These are phyloP conservation scores for Kodamaea arcana DNA, from an alignment of 1,139 yeast genomes.

Conservation along the genomic window DNA sequence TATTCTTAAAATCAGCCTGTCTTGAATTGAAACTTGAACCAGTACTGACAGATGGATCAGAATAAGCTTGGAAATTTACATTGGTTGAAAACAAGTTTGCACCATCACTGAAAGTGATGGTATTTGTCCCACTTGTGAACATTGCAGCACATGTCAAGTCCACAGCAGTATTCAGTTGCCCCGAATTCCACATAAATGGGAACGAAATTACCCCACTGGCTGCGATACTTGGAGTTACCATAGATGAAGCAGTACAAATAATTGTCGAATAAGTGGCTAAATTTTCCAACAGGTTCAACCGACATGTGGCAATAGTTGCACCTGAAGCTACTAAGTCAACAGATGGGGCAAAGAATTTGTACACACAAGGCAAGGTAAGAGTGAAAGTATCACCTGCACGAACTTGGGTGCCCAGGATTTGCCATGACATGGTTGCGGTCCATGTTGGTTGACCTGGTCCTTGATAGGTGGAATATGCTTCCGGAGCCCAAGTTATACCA, in stretches of 20 bases:
- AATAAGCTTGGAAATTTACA: conserved; percentile 13
- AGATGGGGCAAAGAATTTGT: conserved; percentile 17
- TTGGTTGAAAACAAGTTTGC: conserved; percentile 11
- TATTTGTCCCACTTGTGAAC: conserved; percentile 19
- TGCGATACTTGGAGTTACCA: conserved; percentile 1
- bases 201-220: conserved; percentile 18
- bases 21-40: background rate
- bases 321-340: conserved; percentile 4
- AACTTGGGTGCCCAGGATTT: conserved; percentile 16
- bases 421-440: conserved; percentile 24
- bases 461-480: background rate
- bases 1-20: conserved; percentile 14
- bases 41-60: background rate
- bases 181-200: conserved; percentile 25
- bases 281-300: conserved; percentile 5
- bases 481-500: background rate
- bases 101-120: conserved; percentile 25
- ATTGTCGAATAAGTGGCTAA: conserved; percentile 5
- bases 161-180: conserved; percentile 14
- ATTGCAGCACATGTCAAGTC: conserved; percentile 17
- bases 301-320: conserved; percentile 9
- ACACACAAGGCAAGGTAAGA: conserved; percentile 28
- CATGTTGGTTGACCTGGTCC: conserved; percentile 20
- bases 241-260: conserved; percentile 5
- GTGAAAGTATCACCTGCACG: conserved; percentile 32